phyloP scores from a whole-genome alignment of 2,329 filamentous ascomycete species.

The Fusarium secorum region DNA sequence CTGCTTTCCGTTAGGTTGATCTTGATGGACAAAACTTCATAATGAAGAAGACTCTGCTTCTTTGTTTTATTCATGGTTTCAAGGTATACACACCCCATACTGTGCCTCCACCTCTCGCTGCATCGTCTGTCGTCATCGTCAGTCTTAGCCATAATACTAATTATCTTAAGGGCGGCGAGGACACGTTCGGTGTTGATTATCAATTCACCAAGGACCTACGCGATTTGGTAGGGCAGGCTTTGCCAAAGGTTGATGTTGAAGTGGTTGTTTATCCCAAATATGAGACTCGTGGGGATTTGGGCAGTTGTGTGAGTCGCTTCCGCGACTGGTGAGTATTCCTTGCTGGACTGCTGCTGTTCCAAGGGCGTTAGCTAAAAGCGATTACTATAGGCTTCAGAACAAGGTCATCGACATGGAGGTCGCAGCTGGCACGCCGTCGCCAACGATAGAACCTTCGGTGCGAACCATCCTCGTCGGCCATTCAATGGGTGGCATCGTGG shows the following conservation, averaged over 20 bases:
- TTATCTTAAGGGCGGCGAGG: slow-evolving; percentile 70
- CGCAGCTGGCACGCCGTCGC: slow-evolving; percentile 77
- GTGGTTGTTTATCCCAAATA: slow-evolving; percentile 80
- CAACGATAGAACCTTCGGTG: slow-evolving; percentile 86
- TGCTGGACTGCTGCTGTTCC: neutral
- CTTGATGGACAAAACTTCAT: slow-evolving; percentile 23
- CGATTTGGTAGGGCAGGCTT: slow-evolving; percentile 66
- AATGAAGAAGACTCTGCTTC: slow-evolving; percentile 76
- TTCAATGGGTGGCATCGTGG: slow-evolving; percentile 93
- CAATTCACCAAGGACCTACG: slow-evolving; percentile 77
- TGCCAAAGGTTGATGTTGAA: slow-evolving; percentile 74
- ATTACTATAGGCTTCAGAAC: slow-evolving; percentile 74
- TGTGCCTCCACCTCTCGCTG: neutral
- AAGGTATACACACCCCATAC: slow-evolving; percentile 60
- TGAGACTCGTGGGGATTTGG: slow-evolving; percentile 81
- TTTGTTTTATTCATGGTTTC: slow-evolving; percentile 91
- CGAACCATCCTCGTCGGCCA: slow-evolving; percentile 84
- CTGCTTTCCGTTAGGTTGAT: neutral
- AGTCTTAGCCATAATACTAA: slow-evolving; percentile 7
- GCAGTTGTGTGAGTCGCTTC: slow-evolving; percentile 75
- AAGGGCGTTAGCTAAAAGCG: neutral
- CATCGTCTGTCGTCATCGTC: slow-evolving; percentile 6
- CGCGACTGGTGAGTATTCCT: slow-evolving; percentile 70
- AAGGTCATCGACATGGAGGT: slow-evolving; percentile 96
- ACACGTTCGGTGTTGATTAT: slow-evolving; percentile 73